phyloP scores from a whole-genome alignment of 1,284 basidiomycete species.

The Takashimella tepidaria region DNA sequence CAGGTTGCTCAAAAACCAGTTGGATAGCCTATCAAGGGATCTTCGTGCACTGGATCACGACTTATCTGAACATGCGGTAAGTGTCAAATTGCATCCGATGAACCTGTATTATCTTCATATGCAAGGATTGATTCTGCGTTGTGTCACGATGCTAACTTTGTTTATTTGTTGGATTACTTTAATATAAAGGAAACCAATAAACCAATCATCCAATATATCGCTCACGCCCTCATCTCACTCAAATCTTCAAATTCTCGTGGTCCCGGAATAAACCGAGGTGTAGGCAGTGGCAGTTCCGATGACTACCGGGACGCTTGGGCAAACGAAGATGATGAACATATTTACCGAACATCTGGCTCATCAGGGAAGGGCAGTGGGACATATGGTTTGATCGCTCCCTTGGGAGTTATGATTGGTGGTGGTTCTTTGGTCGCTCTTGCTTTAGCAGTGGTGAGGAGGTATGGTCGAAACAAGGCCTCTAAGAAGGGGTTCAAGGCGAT shows the following conservation, averaged over 20 bases:
- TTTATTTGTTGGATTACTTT: too few species aligned
- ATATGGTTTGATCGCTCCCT: neutral
- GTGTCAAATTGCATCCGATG: too few species aligned
- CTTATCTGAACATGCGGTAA: neutral
- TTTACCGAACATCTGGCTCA: slow-evolving; percentile 4
- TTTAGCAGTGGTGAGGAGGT: neutral
- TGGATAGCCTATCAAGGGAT: slow-evolving; percentile 22
- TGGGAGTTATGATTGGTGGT: neutral
- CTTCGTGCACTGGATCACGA: slow-evolving; percentile 12
- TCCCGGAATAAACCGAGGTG: neutral
- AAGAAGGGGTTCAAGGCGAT: slow-evolving; percentile 4
- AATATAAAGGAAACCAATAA: too few species aligned
- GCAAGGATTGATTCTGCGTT: too few species aligned
- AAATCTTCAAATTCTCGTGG: neutral
- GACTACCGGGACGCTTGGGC: neutral
- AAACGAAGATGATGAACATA: slow-evolving; percentile 5
- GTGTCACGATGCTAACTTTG: too few species aligned
- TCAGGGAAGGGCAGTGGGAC: neutral
- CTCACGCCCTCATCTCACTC: neutral
- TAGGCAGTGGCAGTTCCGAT: slow-evolving; percentile 2
- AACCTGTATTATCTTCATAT: too few species aligned
- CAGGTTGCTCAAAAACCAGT: slow-evolving; percentile 15
- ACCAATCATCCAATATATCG: neutral
- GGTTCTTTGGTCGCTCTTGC: slow-evolving; percentile 4
- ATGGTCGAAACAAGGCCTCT: slow-evolving; percentile 1